Evolutionary conservation across 2,329 filamentous ascomycete species (phyloP), one percentile per base, ranked within the genome.

Genomic region (Orbilia quercus): DNA sequence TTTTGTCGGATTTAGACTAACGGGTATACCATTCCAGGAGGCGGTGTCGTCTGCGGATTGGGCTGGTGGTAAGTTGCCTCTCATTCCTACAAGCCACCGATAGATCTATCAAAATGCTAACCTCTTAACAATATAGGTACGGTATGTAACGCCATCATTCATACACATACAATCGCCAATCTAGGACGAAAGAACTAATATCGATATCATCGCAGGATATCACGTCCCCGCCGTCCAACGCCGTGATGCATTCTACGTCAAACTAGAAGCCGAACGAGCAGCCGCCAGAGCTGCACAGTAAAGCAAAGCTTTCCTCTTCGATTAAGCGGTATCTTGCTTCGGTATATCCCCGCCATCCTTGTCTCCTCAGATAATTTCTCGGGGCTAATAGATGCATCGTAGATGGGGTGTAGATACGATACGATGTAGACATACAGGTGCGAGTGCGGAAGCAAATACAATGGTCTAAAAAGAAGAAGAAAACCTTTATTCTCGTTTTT

Each of bases 181-280:
- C n/a, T n/a, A n/a, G n/a, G n/a, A n/a, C n/a, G n/a, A n/a, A n/a
- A n/a, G n/a, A n/a, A n/a, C n/a, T n/a, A 9, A 31, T 31, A 31
- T 9, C 9, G 28, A 50, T 50, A 34, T 50, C 45, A 11, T 23
- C 7, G 18, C 18, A 57, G 82, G 81, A 70, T 82, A 82, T 77
- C 84, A 85, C 76, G 77, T 82, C 48, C 81, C 81, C 66, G 77
- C 79, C 4, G 80, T 82, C 72, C 80, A 79, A 74, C 77, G 77
- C 60, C 80, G 81, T 65, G 81, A 82, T 78, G 63, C 75, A 65
- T 82, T 77, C 79, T 82, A 82, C 78, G 77, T 81, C 54, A 82
- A 80, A 76, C 76, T 82, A 50, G 81, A 82, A 77, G 79, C 80
- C 42, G 75, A 80, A 63, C 79, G 80, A 78, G 79, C 79, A 45